phyloP scores from a whole-genome alignment of 2,329 filamentous ascomycete genomes.

The Hymenoscyphus scutula region DNA sequence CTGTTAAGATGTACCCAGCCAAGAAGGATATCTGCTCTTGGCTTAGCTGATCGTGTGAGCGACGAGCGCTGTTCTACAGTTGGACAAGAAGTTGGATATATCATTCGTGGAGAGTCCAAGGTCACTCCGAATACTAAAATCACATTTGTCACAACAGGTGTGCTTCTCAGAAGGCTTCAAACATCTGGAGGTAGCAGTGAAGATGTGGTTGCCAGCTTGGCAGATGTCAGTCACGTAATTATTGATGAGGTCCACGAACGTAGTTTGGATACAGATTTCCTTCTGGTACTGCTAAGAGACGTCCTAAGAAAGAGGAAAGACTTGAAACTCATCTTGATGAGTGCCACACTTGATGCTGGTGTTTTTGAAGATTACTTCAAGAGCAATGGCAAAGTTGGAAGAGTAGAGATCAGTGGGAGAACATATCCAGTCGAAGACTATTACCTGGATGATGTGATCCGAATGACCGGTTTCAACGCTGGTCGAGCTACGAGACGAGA shows the following conservation, averaged over 20 bases:
- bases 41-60: constrained; percentile 89
- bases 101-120: constrained; percentile 87
- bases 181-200: constrained; percentile 78
- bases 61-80: constrained; percentile 82
- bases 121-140: constrained; percentile 75
- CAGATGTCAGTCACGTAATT: constrained; percentile 90
- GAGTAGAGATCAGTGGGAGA: constrained; percentile 82
- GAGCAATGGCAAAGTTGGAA: constrained; percentile 66
- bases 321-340: constrained; percentile 92
- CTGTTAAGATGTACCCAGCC: constrained; percentile 74
- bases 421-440: constrained; percentile 89
- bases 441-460: constrained; percentile 84
- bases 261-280: constrained; percentile 90
- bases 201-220: constrained; percentile 76
- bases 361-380: constrained; percentile 85
- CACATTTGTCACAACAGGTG: constrained; percentile 94
- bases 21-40: constrained; percentile 87
- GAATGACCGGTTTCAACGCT: constrained; percentile 69
- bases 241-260: constrained; percentile 97
- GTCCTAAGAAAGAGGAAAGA: constrained; percentile 72
- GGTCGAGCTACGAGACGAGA: constrained; percentile 40
- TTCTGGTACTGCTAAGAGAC: constrained; percentile 82
- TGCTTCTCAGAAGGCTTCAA: constrained; percentile 85
- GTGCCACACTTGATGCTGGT: constrained; percentile 85
- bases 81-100: constrained; percentile 86